phyloP scores from a whole-genome alignment of 805 yeast species.

The Metschnikowia lachancei region DNA sequence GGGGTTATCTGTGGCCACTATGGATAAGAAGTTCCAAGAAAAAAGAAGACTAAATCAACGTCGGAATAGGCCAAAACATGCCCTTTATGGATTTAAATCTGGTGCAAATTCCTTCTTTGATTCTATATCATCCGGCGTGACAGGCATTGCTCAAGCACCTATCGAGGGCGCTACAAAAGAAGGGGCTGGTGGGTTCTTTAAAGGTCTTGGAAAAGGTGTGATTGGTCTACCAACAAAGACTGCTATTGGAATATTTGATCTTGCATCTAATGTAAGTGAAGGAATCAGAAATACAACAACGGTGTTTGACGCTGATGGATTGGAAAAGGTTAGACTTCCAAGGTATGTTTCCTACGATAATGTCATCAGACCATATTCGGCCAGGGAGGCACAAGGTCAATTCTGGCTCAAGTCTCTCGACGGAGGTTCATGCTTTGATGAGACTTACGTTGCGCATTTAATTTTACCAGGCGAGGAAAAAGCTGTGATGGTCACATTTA shows the following conservation, averaged over 20 bases:
- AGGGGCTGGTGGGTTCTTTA: conserved; percentile 90
- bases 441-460: conserved; percentile 81
- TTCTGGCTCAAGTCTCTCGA: conserved; percentile 81
- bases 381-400: conserved; percentile 91
- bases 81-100: conserved; percentile 74
- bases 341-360: conserved; percentile 70
- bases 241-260: conserved; percentile 89
- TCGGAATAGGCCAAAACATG: conserved; percentile 79
- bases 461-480: conserved; percentile 77
- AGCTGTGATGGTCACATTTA: conserved; percentile 72
- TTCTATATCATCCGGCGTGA: conserved; percentile 80
- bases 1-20: conserved; percentile 85
- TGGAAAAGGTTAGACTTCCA: conserved; percentile 80
- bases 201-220: conserved; percentile 92
- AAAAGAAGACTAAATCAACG: conserved; percentile 70
- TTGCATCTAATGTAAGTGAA: conserved; percentile 89
- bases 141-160: conserved; percentile 90
- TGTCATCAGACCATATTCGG: conserved; percentile 69
- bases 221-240: conserved; percentile 96
- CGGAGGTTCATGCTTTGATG: conserved; percentile 73
- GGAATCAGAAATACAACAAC: conserved; percentile 93
- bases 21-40: conserved; percentile 83
- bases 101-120: conserved; percentile 90
- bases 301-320: conserved; percentile 73
- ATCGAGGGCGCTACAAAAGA: conserved; percentile 83